phyloP scores from a whole-genome alignment of 345 rosid genomes.

The Trapa incisa region DNA sequence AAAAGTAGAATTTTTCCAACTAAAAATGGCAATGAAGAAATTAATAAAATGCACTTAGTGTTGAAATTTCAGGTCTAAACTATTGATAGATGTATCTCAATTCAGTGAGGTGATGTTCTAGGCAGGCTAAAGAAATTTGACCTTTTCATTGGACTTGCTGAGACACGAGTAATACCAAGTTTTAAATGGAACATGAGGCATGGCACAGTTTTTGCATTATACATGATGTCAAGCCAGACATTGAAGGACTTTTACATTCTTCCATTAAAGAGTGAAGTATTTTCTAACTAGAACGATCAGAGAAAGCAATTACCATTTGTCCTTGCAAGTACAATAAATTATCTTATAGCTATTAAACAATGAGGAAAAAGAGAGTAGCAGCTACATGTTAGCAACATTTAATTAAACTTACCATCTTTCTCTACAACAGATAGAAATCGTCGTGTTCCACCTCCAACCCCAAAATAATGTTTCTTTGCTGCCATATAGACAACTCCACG shows the following conservation, averaged over 20 bases:
- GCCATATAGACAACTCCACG: conserved; percentile 72
- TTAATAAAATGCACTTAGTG: not conserved
- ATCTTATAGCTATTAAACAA: not conserved
- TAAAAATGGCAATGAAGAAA: not conserved
- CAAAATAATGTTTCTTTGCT: conserved; percentile 88
- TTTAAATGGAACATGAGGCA: not conserved
- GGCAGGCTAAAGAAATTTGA: not conserved
- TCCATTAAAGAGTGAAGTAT: not conserved
- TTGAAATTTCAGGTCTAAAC: too few relatives aligned
- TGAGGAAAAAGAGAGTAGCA: not conserved
- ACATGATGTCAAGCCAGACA: not conserved
- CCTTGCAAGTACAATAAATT: too few relatives aligned
- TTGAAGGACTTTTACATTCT: not conserved
- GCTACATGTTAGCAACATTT: not conserved
- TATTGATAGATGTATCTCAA: not conserved
- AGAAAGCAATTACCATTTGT: not conserved
- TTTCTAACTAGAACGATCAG: not conserved
- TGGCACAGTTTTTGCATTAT: not conserved
- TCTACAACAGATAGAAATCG: conserved; percentile 68
- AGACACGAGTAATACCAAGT: not conserved
- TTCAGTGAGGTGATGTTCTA: not conserved
- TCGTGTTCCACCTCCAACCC: conserved; percentile 92
- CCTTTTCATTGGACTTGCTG: not conserved
- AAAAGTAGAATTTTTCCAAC: not conserved
- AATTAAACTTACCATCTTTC: conserved; percentile 48